Evolutionary conservation across 164 flowering plant species (phyloP).

Genomic region (Aristolochia fimbriata): DNA sequence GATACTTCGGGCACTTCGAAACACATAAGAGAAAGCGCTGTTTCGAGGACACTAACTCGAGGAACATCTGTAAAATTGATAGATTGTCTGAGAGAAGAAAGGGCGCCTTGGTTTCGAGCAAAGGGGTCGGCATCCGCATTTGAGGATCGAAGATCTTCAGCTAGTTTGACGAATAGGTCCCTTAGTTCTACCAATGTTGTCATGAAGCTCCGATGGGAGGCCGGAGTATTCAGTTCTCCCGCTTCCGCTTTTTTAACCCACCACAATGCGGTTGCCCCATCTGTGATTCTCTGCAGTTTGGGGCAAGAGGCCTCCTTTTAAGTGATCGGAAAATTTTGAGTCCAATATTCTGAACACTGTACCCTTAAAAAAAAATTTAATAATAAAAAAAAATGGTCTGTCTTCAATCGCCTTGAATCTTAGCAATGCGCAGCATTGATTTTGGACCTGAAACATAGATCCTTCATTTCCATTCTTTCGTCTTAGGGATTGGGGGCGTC

Average conservation of each 20-base stretch:
- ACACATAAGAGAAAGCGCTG: conserved; percentile 64
- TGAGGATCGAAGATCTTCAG: conserved; percentile 22
- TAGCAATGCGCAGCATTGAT: no score
- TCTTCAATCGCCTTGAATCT: no score
- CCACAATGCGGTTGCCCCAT: no score
- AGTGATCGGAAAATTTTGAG: no score
- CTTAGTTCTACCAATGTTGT: conserved; percentile 22
- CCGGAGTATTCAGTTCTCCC: not conserved
- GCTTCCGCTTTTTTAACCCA: not conserved
- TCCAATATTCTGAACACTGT: no score
- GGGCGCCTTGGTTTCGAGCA: conserved; percentile 12
- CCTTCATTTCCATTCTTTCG: no score
- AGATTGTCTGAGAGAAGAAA: conserved; percentile 37
- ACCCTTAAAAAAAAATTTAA: no score
- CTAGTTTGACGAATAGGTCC: conserved; percentile 38
- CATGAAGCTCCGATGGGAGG: conserved; percentile 9
- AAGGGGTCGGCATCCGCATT: not conserved
- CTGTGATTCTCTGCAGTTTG: no score
- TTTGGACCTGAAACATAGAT: no score
- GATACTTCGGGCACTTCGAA: conserved; percentile 58
- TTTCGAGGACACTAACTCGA: conserved; percentile 51
- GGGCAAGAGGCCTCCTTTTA: no score
- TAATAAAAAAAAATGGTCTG: no score
- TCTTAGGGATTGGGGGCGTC: no score
- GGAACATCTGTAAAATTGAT: conserved; percentile 33